Conservation (phyloP, 2,329 filamentous ascomycete species). For the Pseudogymnoascus sp. region DNA sequence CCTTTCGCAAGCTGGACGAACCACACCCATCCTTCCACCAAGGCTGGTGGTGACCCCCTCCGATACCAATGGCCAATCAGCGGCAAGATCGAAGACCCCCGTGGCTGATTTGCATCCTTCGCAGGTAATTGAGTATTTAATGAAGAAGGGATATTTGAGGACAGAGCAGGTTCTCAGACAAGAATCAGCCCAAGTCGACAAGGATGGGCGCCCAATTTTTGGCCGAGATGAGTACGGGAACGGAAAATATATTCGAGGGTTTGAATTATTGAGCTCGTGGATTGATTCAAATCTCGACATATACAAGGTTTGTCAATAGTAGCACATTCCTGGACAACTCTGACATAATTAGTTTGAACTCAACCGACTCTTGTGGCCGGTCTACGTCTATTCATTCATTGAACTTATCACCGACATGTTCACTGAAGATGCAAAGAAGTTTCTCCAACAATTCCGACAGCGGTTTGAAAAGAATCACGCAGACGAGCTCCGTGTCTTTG, state of each 20-base stretch:
- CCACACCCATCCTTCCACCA: neutral
- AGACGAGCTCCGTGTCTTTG: constrained; percentile 72
- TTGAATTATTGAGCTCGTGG: constrained; percentile 68
- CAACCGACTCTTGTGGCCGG: constrained; percentile 79
- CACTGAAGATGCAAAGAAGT: constrained; percentile 62
- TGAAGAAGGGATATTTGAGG: constrained; percentile 88
- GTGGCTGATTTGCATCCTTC: neutral
- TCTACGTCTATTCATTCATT: constrained; percentile 90
- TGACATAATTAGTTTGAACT: constrained; percentile 63
- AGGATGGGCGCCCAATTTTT: constrained; percentile 70
- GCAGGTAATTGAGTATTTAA: constrained; percentile 85
- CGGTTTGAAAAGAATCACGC: constrained; percentile 71
- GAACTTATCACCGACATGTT: constrained; percentile 69
- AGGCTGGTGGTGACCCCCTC: neutral
- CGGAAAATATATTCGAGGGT: constrained; percentile 71
- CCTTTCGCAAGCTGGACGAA: neutral
- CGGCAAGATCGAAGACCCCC: neutral
- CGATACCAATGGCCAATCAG: neutral
- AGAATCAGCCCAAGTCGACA: constrained; percentile 77
- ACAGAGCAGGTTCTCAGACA: constrained; percentile 89
- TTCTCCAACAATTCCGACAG: constrained; percentile 60
- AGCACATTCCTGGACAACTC: constrained; percentile 16
- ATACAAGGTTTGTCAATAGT: constrained; percentile 65
- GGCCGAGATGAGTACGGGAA: constrained; percentile 58
- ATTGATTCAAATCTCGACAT: constrained; percentile 88